A percentile compares a stretch with the other conserved stretches of the same genome.
Evolutionary conservation across 805 yeast genomes (phyloP).

Genomic region (Sugiyamaella floridensis): DNA sequence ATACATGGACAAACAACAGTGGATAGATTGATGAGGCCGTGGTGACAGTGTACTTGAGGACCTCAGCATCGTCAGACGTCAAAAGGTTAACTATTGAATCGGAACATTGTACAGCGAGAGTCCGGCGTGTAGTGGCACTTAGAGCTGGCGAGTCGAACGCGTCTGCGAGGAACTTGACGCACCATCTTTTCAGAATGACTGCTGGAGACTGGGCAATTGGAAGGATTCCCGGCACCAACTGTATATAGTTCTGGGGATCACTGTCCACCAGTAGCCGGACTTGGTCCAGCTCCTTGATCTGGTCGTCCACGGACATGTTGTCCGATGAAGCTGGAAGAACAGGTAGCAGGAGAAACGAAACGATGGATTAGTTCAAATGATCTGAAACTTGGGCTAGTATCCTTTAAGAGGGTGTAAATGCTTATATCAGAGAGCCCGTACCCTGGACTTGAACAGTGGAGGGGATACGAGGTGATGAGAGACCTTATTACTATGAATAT

Average conservation of each 20-base stretch:
- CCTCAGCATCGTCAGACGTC: slow-evolving; percentile 20
- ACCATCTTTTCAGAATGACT: slow-evolving; percentile 30
- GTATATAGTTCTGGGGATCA: slow-evolving; percentile 33
- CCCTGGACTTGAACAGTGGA: too few species aligned
- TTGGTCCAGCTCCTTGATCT: slow-evolving; percentile 31
- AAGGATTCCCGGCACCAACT: slow-evolving; percentile 31
- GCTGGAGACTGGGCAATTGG: slow-evolving; percentile 32
- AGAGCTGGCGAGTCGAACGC: slow-evolving; percentile 30
- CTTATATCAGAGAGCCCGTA: too few species aligned
- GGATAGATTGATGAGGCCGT: slow-evolving; percentile 42
- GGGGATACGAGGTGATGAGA: too few species aligned
- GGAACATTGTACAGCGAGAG: slow-evolving; percentile 26
- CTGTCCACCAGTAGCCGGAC: slow-evolving; percentile 31
- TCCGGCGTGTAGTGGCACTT: slow-evolving; percentile 17
- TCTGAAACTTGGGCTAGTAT: too few species aligned
- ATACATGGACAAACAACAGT: slow-evolving; percentile 38
- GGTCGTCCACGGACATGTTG: slow-evolving; percentile 18
- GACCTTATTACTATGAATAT: too few species aligned
- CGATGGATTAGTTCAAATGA: too few species aligned
- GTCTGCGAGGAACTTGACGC: slow-evolving; percentile 32
- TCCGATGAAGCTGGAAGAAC: neutral
- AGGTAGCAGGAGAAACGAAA: neutral
- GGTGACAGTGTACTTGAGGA: slow-evolving; percentile 35
- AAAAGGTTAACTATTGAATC: slow-evolving; percentile 24
- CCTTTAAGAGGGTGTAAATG: too few species aligned